phyloP scores from a whole-genome alignment of 106 monocot genomes.

The Phalaenopsis aphrodite region DNA sequence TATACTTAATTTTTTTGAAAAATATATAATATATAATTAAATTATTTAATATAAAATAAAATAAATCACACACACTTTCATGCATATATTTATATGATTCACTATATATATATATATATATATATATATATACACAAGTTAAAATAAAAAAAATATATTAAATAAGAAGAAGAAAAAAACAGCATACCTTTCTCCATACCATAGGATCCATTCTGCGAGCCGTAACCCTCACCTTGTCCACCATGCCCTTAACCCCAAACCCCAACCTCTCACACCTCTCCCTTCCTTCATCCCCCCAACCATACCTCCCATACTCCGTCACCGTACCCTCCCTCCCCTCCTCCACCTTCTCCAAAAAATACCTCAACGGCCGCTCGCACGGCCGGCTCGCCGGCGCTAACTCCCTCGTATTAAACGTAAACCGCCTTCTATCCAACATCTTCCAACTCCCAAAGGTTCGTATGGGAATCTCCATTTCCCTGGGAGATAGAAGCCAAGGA shows the following conservation, averaged over 20 bases:
- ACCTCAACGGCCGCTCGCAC: slow-evolving; percentile 43
- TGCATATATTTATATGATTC: no score
- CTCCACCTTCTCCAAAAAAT: slow-evolving; percentile 28
- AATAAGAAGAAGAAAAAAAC: no score
- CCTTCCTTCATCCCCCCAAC: not conserved
- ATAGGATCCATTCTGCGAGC: slow-evolving; percentile 44
- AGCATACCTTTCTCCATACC: slow-evolving; percentile 34
- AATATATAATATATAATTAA: no score
- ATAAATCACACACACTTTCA: no score
- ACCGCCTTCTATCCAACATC: slow-evolving; percentile 38
- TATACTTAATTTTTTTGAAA: no score
- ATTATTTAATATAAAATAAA: no score
- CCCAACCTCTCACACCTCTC: slow-evolving; percentile 6
- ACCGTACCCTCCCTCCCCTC: slow-evolving; percentile 16
- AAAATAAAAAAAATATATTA: no score
- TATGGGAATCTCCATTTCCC: slow-evolving; percentile 34
- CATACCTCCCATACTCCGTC: slow-evolving; percentile 23
- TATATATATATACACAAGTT: no score
- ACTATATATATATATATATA: no score
- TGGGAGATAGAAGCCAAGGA: slow-evolving; percentile 29
- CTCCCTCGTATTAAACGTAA: slow-evolving; percentile 68
- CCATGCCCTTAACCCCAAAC: slow-evolving; percentile 21
- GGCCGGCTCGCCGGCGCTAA: slow-evolving; percentile 1
- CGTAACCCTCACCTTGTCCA: slow-evolving; percentile 35
- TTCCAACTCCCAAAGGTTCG: slow-evolving; percentile 71